A percentile compares a stretch with the other conserved stretches of the same genome.
phyloP scores from a whole-genome alignment of 495 filamentous ascomycete genomes.

The Podospora anserina region DNA sequence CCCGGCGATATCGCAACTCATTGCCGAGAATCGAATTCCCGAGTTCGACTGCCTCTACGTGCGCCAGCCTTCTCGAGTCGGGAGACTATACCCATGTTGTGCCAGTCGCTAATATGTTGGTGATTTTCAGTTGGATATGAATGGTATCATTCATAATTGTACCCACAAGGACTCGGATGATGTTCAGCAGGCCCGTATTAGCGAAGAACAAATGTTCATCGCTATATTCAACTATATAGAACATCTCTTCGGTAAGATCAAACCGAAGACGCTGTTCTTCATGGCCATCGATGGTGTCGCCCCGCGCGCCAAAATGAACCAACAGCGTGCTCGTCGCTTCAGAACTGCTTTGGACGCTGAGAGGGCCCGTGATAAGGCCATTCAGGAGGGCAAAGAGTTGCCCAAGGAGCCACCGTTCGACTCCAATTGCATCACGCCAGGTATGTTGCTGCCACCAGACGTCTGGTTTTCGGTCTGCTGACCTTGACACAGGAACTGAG shows the following conservation, averaged over 20 bases:
- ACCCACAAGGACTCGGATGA: constrained; percentile 94
- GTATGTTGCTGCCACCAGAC: constrained; percentile 29
- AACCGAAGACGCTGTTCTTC: constrained; percentile 96
- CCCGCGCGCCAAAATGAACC: constrained; percentile 99
- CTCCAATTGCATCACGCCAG: constrained; percentile 98
- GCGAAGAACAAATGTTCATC: constrained; percentile 98
- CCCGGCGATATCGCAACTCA: constrained; percentile 96
- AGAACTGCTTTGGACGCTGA: constrained; percentile 92
- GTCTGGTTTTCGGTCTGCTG: neutral
- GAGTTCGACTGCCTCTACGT: constrained; percentile 98
- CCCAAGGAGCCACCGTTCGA: constrained; percentile 95
- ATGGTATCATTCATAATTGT: constrained; percentile 99
- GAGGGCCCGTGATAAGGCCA: constrained; percentile 81
- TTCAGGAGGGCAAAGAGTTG: constrained; percentile 82
- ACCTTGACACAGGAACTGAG: constrained; percentile 56
- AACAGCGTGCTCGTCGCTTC: constrained; percentile 93
- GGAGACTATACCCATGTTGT: neutral
- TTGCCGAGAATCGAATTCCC: constrained; percentile 97
- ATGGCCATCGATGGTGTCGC: constrained; percentile 99
- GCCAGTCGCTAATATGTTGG: constrained; percentile 23
- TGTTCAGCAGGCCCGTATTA: constrained; percentile 85
- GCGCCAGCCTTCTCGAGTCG: constrained; percentile 28
- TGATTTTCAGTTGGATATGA: constrained; percentile 78
- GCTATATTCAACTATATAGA: constrained; percentile 99
- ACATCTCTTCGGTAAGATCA: constrained; percentile 97